Evolutionary conservation across 1,284 basidiomycete species (phyloP).

Genomic region (Cutaneotrichosporon dermatis): DNA sequence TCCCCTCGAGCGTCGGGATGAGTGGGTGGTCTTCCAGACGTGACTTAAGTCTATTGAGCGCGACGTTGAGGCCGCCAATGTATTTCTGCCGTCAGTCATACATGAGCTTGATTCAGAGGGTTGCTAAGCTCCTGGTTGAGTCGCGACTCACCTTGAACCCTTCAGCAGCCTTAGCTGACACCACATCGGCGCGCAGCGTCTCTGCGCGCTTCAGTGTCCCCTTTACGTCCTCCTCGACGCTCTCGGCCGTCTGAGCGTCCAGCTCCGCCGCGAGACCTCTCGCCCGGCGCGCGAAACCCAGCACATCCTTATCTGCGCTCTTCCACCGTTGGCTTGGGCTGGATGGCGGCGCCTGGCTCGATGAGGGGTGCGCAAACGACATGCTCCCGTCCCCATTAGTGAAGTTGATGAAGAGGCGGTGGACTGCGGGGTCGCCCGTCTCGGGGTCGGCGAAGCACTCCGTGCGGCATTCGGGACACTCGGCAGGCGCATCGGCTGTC

Average conservation of each 20-base stretch:
- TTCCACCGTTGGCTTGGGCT: background rate
- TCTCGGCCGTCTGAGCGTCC: constrained; percentile 18
- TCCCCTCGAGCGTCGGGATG: constrained; percentile 14
- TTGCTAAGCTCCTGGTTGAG: no score
- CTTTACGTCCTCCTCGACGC: constrained; percentile 24
- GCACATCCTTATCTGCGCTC: constrained; percentile 23
- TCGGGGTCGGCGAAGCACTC: constrained; percentile 36
- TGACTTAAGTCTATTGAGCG: constrained; percentile 24
- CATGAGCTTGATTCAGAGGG: no score
- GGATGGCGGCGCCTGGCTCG: background rate
- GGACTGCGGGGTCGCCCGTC: constrained; percentile 29
- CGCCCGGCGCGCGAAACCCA: constrained; percentile 33
- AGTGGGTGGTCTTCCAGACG: constrained; percentile 26
- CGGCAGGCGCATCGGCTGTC: constrained; percentile 31
- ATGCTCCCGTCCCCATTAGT: constrained; percentile 12
- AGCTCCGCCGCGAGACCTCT: constrained; percentile 25
- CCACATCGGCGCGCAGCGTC: constrained; percentile 18
- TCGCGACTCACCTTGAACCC: constrained; percentile 30
- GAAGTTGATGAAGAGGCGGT: constrained; percentile 38
- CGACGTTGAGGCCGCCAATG: constrained; percentile 25
- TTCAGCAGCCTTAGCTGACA: constrained; percentile 25
- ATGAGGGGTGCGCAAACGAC: background rate
- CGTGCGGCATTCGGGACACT: constrained; percentile 39
- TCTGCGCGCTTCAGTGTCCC: constrained; percentile 21
- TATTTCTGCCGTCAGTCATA: constrained; percentile 27